Evolutionary conservation across 2,329 filamentous ascomycete genomes (phyloP).

Genomic region (Pseudohalonectria lignicola): DNA sequence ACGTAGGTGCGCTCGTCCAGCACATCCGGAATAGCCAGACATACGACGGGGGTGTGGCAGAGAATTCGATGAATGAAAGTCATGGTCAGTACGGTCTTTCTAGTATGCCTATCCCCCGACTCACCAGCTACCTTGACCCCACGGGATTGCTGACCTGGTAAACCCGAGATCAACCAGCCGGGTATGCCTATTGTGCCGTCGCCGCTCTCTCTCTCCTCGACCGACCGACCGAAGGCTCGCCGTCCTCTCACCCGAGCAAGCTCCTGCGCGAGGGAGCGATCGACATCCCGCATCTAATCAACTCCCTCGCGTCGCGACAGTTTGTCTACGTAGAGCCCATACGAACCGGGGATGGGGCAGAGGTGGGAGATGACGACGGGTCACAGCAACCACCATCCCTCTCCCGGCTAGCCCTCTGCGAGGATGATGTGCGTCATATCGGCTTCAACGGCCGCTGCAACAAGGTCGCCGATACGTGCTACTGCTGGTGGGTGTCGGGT

Average conservation of each 20-base stretch:
- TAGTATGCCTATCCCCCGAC: too few species aligned
- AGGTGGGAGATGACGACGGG: conserved; percentile 19
- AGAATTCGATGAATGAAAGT: conserved; percentile 68
- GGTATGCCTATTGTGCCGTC: conserved; percentile 84
- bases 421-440: conserved; percentile 32
- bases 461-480: conserved; percentile 91
- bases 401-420: conserved; percentile 20
- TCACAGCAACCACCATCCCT: conserved; percentile 17
- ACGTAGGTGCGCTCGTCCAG: conserved; percentile 56
- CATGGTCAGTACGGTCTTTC: conserved; percentile 65
- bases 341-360: conserved; percentile 29
- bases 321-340: conserved; percentile 42
- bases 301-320: conserved; percentile 48
- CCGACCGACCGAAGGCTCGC: conserved; percentile 30
- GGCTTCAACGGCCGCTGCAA: conserved; percentile 88
- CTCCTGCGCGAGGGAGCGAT: conserved; percentile 13
- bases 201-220: conserved; percentile 67
- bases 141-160: too few species aligned
- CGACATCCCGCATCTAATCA: conserved; percentile 22
- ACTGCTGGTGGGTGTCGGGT: conserved; percentile 82
- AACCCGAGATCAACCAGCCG: conserved; percentile 54
- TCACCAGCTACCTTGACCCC: too few species aligned
- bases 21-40: conserved; percentile 58
- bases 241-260: too few species aligned
- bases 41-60: conserved; percentile 77